Evolutionary conservation across 345 rosid genomes (phyloP).

Genomic region (Toxicodendron radicans): DNA sequence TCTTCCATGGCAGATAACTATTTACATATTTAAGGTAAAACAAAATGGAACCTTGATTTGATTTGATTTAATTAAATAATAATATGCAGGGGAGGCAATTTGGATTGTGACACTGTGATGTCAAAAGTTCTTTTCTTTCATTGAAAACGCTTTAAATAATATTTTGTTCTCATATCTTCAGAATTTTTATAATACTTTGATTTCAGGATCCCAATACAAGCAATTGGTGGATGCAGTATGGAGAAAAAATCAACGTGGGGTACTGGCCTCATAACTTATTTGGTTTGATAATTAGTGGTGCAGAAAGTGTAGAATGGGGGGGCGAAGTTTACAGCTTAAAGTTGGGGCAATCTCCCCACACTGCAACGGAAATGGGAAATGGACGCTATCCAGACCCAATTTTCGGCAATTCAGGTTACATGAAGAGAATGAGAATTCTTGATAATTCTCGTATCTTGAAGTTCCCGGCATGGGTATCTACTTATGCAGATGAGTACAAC

Average conservation of each 20-base stretch:
- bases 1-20: constrained; percentile 49
- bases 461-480: constrained; percentile 38
- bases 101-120: neutral
- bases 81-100: no score
- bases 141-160: neutral
- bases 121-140: neutral
- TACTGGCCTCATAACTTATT: constrained; percentile 54
- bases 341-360: constrained; percentile 46
- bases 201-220: constrained; percentile 41
- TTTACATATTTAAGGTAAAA: constrained; percentile 48
- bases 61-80: no score
- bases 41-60: neutral
- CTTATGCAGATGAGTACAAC: constrained; percentile 40
- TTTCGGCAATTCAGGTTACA: constrained; percentile 34
- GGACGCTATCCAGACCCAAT: constrained; percentile 40
- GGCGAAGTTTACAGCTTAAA: constrained; percentile 59
- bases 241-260: constrained; percentile 46
- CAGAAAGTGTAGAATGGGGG: constrained; percentile 53
- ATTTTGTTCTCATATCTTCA: neutral
- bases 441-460: constrained; percentile 44
- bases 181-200: neutral
- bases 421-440: constrained; percentile 41
- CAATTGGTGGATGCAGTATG: constrained; percentile 61
- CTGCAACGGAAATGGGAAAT: constrained; percentile 57
- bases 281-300: constrained; percentile 27